These are phyloP conservation scores for Pythium brachiatum DNA, from an alignment of 352 stramenopile genomes.

Conservation along the genomic window DNA sequence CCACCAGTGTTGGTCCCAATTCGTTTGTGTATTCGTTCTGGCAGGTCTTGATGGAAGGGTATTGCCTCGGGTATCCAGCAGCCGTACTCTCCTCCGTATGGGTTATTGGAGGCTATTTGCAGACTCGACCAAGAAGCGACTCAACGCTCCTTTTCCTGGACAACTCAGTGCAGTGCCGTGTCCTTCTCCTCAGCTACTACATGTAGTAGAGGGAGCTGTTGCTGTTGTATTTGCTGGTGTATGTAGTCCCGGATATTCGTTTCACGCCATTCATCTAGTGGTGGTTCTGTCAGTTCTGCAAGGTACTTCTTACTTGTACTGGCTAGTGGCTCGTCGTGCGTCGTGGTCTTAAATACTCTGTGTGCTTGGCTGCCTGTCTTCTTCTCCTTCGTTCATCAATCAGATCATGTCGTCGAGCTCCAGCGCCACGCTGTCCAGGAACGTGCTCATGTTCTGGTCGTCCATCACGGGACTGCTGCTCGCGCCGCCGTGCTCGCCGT, in stretches of 20 bases:
- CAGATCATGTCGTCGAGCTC: conserved; percentile 77
- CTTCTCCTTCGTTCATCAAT: background rate
- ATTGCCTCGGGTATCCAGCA: no score
- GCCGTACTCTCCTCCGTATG: no score
- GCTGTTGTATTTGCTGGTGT: background rate
- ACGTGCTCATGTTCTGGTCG: conserved; percentile 75
- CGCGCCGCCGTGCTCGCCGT: background rate
- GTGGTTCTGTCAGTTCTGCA: background rate
- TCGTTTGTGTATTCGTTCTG: no score
- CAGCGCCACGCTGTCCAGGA: conserved; percentile 78
- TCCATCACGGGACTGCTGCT: conserved; percentile 32
- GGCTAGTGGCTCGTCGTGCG: background rate
- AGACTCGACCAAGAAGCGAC: no score
- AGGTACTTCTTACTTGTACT: background rate
- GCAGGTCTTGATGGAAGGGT: no score
- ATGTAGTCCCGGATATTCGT: background rate
- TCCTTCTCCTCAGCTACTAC: no score
- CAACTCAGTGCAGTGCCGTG: no score
- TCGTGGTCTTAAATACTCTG: background rate
- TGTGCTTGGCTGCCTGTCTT: conserved; percentile 9
- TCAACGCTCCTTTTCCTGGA: no score
- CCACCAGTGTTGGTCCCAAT: no score
- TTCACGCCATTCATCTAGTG: conserved; percentile 2
- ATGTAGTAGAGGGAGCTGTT: no score
- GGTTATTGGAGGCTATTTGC: no score